Percentiles rank a stretch among this genome's conserved stretches.
phyloP scores from a whole-genome alignment of 495 filamentous ascomycete species.

The Annulohypoxylon bovei region DNA sequence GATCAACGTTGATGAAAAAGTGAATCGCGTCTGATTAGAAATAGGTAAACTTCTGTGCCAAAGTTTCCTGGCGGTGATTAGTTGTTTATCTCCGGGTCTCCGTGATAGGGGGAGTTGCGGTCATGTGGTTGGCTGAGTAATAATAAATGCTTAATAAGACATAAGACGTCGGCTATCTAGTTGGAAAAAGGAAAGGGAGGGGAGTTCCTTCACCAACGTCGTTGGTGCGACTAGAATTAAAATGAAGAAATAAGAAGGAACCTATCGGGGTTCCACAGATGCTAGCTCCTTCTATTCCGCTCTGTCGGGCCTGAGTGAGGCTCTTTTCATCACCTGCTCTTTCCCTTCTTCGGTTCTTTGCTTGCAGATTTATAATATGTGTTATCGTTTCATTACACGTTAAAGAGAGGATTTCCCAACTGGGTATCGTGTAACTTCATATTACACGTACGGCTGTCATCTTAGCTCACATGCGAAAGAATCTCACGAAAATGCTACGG shows the following conservation, averaged over 20 bases:
- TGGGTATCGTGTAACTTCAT: not conserved
- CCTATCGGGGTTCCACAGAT: constrained; percentile 4
- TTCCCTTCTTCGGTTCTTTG: not conserved
- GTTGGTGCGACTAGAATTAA: not conserved
- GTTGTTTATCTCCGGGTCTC: not conserved
- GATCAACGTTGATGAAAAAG: not conserved
- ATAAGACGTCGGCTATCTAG: not conserved
- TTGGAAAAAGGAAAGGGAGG: not conserved
- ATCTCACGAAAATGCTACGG: constrained; percentile 15
- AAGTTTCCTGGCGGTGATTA: not conserved
- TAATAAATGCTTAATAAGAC: constrained; percentile 23
- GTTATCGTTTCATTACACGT: not conserved
- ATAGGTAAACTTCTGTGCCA: not conserved
- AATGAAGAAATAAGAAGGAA: constrained; percentile 6
- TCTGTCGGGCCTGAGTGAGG: not conserved
- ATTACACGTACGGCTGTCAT: constrained; percentile 11
- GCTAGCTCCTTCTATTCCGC: not conserved
- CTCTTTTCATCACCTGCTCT: not conserved
- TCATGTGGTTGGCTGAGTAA: not conserved
- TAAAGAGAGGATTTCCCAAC: not conserved
- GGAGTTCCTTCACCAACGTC: constrained; percentile 6
- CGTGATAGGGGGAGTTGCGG: constrained; percentile 2
- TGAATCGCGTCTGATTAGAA: not conserved
- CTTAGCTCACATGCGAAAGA: constrained; percentile 20
- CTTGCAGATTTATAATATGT: not conserved